A percentile compares a stretch with the other conserved stretches of the same genome.
These are phyloP conservation scores for Colletotrichum chlorophyti DNA, from an alignment of 2,329 filamentous ascomycete species.

Conservation along the genomic window DNA sequence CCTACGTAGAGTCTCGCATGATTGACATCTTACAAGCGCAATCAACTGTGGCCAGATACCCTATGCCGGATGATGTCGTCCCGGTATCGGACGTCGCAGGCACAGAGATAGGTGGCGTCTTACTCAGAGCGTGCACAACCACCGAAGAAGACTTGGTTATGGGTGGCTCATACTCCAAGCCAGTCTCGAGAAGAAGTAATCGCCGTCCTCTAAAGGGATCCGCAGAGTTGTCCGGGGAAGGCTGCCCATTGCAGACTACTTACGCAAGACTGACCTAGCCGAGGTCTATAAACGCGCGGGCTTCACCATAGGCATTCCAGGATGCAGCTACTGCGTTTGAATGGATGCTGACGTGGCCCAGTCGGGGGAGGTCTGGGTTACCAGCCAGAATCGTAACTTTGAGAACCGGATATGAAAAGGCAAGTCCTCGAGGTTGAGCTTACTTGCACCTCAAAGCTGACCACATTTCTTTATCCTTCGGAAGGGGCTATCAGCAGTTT, in stretches of 20 bases:
- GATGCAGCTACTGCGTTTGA: conserved; percentile 53
- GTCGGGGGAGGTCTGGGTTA: conserved; percentile 50
- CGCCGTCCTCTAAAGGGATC: conserved; percentile 39
- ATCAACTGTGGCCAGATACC: conserved; percentile 47
- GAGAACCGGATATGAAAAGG: conserved; percentile 52
- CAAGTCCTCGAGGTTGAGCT: too few relatives aligned
- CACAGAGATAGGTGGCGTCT: conserved; percentile 47
- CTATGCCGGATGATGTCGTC: conserved; percentile 50
- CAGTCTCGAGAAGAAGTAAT: conserved; percentile 41
- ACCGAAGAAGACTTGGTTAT: conserved; percentile 52
- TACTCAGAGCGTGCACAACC: conserved; percentile 55
- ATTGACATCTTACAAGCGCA: conserved; percentile 47
- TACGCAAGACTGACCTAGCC: conserved; percentile 41
- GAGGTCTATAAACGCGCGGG: conserved; percentile 47
- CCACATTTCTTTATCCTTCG: conserved; percentile 29
- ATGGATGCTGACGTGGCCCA: conserved; percentile 48
- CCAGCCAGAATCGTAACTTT: conserved; percentile 54
- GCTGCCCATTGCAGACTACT: conserved; percentile 43
- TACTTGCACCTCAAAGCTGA: conserved; percentile 37
- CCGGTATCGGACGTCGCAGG: conserved; percentile 42
- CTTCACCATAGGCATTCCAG: conserved; percentile 48
- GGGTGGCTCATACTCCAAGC: conserved; percentile 46
- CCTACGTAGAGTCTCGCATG: conserved; percentile 42
- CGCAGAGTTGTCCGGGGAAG: conserved; percentile 49
- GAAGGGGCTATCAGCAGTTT: conserved; percentile 45